These are phyloP conservation scores for Pythium guiyangense DNA, from an alignment of 352 stramenopile genomes.

Conservation along the genomic window DNA sequence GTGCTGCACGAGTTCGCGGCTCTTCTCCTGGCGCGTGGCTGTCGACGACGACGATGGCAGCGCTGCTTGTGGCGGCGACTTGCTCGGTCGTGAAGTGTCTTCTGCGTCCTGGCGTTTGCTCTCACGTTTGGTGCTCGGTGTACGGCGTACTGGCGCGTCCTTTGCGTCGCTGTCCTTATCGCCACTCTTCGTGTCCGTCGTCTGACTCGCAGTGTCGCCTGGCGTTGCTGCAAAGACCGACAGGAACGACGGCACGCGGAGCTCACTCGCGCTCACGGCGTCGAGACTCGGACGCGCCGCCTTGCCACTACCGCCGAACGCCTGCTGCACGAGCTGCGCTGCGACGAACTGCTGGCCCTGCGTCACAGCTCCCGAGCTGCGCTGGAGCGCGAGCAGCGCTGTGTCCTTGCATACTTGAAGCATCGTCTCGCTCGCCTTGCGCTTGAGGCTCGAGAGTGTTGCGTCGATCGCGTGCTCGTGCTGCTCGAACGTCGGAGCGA, in stretches of 20 bases:
- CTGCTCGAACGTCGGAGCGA: conserved; percentile 63
- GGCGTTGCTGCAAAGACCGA: conserved; percentile 13
- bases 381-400: conserved; percentile 47
- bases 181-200: too few species aligned
- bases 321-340: conserved; percentile 62
- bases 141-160: too few species aligned
- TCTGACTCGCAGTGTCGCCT: neutral
- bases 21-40: conserved; percentile 33
- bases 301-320: conserved; percentile 20
- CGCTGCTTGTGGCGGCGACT: neutral
- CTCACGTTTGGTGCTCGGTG: too few species aligned
- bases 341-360: conserved; percentile 67
- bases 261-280: conserved; percentile 2
- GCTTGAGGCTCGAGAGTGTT: conserved; percentile 51
- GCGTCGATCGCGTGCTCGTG: conserved; percentile 60
- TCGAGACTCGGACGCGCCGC: neutral
- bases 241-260: conserved; percentile 17
- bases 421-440: conserved; percentile 59
- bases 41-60: neutral
- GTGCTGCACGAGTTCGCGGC: conserved; percentile 52
- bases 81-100: neutral
- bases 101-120: neutral
- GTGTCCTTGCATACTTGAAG: conserved; percentile 65
- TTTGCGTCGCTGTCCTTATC: too few species aligned
- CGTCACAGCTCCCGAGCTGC: conserved; percentile 49